These are phyloP conservation scores for Colletotrichum tofieldiae DNA, from an alignment of 2,329 filamentous ascomycete species.

Conservation along the genomic window DNA sequence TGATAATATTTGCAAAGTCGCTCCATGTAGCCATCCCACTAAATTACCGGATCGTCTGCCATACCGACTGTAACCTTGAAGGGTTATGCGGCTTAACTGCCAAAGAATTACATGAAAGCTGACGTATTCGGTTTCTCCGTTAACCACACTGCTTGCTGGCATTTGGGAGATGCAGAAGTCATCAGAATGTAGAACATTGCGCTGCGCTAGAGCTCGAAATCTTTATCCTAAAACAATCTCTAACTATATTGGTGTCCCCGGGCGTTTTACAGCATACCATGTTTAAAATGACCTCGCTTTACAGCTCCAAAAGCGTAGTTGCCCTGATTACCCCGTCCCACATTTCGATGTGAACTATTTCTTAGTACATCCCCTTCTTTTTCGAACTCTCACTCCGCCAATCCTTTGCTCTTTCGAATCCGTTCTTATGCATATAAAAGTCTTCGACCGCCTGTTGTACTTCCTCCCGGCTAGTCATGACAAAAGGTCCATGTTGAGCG, in stretches of 20 bases:
- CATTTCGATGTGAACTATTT: too few relatives aligned
- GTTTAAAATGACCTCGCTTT: background rate
- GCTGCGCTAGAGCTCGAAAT: background rate
- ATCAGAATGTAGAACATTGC: background rate
- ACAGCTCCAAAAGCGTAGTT: background rate
- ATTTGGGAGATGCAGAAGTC: background rate
- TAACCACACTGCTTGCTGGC: too few relatives aligned
- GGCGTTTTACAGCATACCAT: background rate
- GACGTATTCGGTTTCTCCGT: too few relatives aligned
- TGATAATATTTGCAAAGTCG: too few relatives aligned
- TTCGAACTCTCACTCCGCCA: constrained; percentile 81
- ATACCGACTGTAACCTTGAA: too few relatives aligned
- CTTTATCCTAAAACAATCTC: background rate
- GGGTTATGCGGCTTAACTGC: too few relatives aligned
- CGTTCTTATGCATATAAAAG: constrained; percentile 80
- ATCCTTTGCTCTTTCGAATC: constrained; percentile 82
- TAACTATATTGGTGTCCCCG: background rate
- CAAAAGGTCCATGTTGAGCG: constrained; percentile 88
- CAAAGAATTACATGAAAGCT: too few relatives aligned
- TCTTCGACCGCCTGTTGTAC: constrained; percentile 84
- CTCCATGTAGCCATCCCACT: too few relatives aligned
- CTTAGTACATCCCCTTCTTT: background rate
- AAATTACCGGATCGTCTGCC: too few relatives aligned
- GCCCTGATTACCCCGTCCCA: background rate
- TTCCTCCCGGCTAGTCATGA: constrained; percentile 78